Conservation (phyloP, 1,284 basidiomycete species). For the Gomphus sp. region DNA sequence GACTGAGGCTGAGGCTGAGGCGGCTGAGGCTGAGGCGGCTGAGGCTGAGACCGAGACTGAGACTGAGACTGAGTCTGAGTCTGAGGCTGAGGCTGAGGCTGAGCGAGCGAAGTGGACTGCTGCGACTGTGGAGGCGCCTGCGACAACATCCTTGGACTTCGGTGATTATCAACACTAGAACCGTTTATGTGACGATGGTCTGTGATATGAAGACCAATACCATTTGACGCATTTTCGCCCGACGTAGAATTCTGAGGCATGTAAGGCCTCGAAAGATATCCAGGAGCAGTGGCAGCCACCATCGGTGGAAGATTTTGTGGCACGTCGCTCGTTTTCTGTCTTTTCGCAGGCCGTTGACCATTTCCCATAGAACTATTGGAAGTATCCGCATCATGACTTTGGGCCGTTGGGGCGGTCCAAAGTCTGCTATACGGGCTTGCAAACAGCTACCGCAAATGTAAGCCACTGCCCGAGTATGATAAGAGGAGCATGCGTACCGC, state of each 20-base stretch:
- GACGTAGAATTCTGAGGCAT: neutral
- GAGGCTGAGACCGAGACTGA: neutral
- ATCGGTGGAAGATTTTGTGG: neutral
- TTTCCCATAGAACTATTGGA: neutral
- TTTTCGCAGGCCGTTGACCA: constrained; percentile 4
- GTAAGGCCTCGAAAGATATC: neutral
- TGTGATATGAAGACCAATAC: neutral
- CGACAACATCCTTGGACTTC: neutral
- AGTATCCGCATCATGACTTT: neutral
- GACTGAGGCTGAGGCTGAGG: neutral
- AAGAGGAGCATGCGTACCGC: neutral
- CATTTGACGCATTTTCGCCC: neutral
- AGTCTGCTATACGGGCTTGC: constrained; percentile 45
- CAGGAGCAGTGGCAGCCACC: neutral
- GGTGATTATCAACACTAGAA: neutral
- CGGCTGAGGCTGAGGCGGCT: neutral
- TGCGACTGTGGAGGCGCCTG: neutral
- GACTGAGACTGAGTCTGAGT: too few species aligned
- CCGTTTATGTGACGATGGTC: neutral
- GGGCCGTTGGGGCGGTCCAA: constrained; percentile 28
- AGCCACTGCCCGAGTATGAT: neutral
- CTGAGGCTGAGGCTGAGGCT: neutral
- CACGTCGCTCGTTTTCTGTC: constrained; percentile 4
- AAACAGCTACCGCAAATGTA: constrained; percentile 22
- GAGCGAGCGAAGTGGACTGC: neutral